Conservation (phyloP, 1,284 basidiomycete genomes). For the Schizopora paradoxa region DNA sequence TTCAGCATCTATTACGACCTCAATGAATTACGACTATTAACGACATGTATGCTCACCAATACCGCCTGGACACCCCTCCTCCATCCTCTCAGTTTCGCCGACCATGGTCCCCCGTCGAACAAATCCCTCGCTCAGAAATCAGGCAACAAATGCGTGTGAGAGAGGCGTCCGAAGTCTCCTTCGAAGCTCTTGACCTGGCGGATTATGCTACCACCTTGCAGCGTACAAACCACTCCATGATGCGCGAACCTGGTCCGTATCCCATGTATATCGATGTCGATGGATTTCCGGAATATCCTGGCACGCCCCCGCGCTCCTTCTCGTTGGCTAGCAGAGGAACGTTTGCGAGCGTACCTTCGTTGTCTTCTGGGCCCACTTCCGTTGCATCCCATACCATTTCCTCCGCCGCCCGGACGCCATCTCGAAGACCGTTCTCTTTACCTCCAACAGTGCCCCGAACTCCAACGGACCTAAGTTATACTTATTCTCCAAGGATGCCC, state of each 20-base stretch:
- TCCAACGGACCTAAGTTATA: no score
- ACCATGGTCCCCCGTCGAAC: constrained; percentile 50
- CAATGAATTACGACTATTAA: no score
- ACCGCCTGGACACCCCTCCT: constrained; percentile 47
- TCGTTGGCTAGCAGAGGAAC: constrained; percentile 37
- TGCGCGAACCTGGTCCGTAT: constrained; percentile 20
- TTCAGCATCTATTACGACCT: no score
- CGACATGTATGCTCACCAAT: constrained; percentile 32
- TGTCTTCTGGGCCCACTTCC: constrained; percentile 42
- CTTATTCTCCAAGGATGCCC: no score
- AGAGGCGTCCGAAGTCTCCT: constrained; percentile 56
- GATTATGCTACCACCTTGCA: constrained; percentile 54
- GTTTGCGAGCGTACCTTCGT: constrained; percentile 37
- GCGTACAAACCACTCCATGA: constrained; percentile 29
- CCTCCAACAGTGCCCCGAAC: constrained; percentile 31
- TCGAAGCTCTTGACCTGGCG: constrained; percentile 65
- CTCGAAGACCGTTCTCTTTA: constrained; percentile 44
- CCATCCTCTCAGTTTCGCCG: constrained; percentile 43
- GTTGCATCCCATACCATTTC: constrained; percentile 35
- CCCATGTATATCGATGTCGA: constrained; percentile 22
- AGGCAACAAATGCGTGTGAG: constrained; percentile 30
- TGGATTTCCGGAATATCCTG: constrained; percentile 33
- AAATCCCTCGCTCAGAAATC: constrained; percentile 30
- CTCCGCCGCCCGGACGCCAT: constrained; percentile 26
- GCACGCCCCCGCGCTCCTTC: constrained; percentile 33